Evolutionary conservation across 306 rosid species (phyloP).

Genomic region (Vigna nakashimae): DNA sequence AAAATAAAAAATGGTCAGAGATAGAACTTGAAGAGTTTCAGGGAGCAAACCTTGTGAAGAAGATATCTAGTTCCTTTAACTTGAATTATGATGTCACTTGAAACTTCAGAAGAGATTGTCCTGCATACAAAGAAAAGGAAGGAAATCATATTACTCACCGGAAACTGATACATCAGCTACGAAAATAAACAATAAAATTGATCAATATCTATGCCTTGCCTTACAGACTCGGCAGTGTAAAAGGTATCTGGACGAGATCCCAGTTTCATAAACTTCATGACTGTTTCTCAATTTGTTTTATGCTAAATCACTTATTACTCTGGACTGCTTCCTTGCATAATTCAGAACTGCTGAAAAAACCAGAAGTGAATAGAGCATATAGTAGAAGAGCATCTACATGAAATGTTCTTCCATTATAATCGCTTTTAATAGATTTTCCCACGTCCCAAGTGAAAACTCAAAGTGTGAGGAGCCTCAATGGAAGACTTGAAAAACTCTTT

Average conservation of each 20-base stretch:
- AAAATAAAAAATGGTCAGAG: background rate
- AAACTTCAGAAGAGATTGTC: conserved; percentile 89
- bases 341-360: conserved; percentile 39
- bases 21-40: conserved; percentile 17
- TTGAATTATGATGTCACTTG: conserved; percentile 90
- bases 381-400: conserved; percentile 41
- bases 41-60: conserved; percentile 81
- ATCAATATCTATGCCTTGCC: conserved; percentile 51
- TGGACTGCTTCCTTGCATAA: conserved; percentile 42
- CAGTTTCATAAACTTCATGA: conserved; percentile 98
- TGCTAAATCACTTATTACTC: conserved; percentile 51
- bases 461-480: conserved; percentile 30
- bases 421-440: conserved; percentile 40
- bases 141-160: conserved; percentile 11
- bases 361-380: conserved; percentile 38
- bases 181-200: background rate
- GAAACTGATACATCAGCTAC: background rate
- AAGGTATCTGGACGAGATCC: conserved; percentile 94
- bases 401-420: conserved; percentile 35
- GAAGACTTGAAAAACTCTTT: conserved; percentile 38
- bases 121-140: conserved; percentile 54
- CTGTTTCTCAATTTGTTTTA: conserved; percentile 38
- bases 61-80: conserved; percentile 83
- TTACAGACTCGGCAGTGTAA: conserved; percentile 75
- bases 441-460: conserved; percentile 34